Percentiles rank a stretch among this genome's conserved stretches.
These are phyloP conservation scores for Neofusicoccum sp. DNA, from an alignment of 2,329 filamentous ascomycete species.

Conservation along the genomic window DNA sequence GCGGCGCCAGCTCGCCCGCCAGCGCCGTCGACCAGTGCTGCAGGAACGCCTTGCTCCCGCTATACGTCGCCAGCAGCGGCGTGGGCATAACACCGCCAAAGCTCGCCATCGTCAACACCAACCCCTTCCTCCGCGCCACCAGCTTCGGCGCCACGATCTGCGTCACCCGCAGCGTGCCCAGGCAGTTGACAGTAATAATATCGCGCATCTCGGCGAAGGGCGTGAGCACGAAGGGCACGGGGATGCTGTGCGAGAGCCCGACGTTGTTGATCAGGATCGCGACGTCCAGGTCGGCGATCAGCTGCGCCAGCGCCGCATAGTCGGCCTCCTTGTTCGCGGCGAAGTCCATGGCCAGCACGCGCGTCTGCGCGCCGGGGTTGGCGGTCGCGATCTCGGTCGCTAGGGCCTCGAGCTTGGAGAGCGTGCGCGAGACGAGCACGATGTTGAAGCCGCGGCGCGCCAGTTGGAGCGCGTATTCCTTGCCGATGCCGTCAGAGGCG, in stretches of 20 bases:
- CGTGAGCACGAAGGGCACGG: conserved; percentile 83
- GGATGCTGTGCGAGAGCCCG: conserved; percentile 88
- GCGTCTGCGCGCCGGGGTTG: conserved; percentile 67
- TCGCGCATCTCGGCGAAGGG: conserved; percentile 74
- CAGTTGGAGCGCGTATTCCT: conserved; percentile 90
- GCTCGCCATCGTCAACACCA: conserved; percentile 96
- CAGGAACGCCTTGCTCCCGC: conserved; percentile 95
- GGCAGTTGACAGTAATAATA: conserved; percentile 94
- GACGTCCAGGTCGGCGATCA: conserved; percentile 73
- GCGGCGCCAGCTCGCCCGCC: conserved; percentile 74
- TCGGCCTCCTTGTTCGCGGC: conserved; percentile 74
- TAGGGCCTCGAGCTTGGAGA: conserved; percentile 80
- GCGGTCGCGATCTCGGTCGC: conserved; percentile 71
- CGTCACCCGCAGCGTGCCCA: conserved; percentile 84
- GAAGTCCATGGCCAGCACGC: conserved; percentile 89
- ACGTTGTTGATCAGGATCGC: conserved; percentile 96
- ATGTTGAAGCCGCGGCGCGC: conserved; percentile 92
- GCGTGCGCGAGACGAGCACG: conserved; percentile 91
- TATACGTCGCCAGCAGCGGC: conserved; percentile 91
- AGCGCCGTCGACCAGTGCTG: conserved; percentile 93
- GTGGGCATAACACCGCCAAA: conserved; percentile 92
- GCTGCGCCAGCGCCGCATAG: conserved; percentile 68
- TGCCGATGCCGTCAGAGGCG: conserved; percentile 93
- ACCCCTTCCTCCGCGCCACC: conserved; percentile 76
- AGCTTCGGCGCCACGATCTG: conserved; percentile 82